Conservation (phyloP, 2,329 filamentous ascomycete genomes). For the Exserohilum turcica region DNA sequence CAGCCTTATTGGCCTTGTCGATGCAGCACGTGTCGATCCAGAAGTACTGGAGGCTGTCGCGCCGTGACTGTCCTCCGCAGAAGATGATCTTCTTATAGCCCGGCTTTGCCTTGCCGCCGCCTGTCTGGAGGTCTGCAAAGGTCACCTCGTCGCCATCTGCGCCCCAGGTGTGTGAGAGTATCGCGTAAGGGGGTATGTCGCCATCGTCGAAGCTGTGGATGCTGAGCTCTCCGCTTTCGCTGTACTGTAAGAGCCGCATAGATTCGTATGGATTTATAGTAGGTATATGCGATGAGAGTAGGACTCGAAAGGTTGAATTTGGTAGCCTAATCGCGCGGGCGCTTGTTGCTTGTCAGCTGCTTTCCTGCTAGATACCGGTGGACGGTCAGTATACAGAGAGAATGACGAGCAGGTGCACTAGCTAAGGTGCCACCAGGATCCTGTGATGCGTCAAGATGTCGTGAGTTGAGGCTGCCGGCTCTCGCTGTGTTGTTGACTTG, state of each 20-base stretch:
- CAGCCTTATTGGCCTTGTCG: neutral
- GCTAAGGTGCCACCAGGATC: neutral
- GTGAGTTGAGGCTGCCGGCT: neutral
- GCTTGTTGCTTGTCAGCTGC: neutral
- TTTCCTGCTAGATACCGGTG: neutral
- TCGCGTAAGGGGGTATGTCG: constrained; percentile 19
- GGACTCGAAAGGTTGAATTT: constrained; percentile 4
- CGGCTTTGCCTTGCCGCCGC: constrained; percentile 10
- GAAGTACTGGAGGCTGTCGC: neutral
- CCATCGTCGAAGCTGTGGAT: constrained; percentile 4
- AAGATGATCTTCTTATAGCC: constrained; percentile 1
- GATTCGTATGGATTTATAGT: constrained; percentile 6
- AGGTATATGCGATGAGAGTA: neutral
- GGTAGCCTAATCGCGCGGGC: constrained; percentile 2
- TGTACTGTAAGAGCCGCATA: constrained; percentile 18
- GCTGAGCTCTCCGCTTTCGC: constrained; percentile 8
- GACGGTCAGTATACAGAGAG: neutral
- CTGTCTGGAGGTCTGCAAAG: constrained; percentile 23
- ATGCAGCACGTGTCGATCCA: constrained; percentile 8
- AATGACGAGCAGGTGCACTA: neutral
- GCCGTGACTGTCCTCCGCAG: neutral
- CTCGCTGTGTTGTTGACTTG: neutral
- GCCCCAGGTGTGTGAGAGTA: constrained; percentile 38
- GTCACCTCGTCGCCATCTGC: constrained; percentile 32
- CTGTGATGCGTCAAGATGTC: neutral